Percentiles rank a stretch among this genome's conserved stretches.
These are phyloP conservation scores for Diaporthe helianthi DNA, from an alignment of 2,329 filamentous ascomycete genomes.

Conservation along the genomic window DNA sequence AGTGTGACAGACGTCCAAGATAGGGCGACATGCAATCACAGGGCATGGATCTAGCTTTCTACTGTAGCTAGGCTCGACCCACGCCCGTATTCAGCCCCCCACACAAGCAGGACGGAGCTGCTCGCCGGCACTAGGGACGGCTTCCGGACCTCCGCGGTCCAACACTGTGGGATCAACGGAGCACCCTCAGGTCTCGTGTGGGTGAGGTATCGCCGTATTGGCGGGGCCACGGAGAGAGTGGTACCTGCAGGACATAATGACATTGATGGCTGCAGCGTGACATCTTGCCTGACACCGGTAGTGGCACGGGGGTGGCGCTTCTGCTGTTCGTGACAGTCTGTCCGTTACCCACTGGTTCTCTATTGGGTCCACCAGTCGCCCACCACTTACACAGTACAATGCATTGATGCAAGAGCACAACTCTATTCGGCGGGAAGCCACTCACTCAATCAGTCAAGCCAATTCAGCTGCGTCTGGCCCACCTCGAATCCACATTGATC, in stretches of 20 bases:
- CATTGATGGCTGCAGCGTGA: conserved; percentile 24
- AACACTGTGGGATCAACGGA: conserved; percentile 7
- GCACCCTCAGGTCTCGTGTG: conserved; percentile 12
- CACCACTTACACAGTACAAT: not conserved
- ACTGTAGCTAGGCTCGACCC: not conserved
- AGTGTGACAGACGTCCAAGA: conserved; percentile 22
- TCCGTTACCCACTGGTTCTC: not conserved
- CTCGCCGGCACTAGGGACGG: conserved; percentile 23
- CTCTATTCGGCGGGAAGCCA: conserved; percentile 16
- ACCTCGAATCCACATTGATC: not conserved
- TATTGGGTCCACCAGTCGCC: not conserved
- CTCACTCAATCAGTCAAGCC: conserved; percentile 9
- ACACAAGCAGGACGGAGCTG: not conserved
- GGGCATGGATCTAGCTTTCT: conserved; percentile 21
- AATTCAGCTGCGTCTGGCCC: not conserved
- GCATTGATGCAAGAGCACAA: conserved; percentile 7
- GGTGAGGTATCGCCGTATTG: conserved; percentile 4
- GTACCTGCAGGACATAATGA: conserved; percentile 25
- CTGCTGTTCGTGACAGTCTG: not conserved
- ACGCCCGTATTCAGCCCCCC: not conserved
- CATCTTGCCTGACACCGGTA: conserved; percentile 27
- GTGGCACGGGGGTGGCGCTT: conserved; percentile 13
- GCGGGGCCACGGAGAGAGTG: conserved; percentile 25
- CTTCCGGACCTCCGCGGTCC: conserved; percentile 29
- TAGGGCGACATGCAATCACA: not conserved